phyloP scores from a whole-genome alignment of 345 rosid genomes.

The Carallia pectinifolia region DNA sequence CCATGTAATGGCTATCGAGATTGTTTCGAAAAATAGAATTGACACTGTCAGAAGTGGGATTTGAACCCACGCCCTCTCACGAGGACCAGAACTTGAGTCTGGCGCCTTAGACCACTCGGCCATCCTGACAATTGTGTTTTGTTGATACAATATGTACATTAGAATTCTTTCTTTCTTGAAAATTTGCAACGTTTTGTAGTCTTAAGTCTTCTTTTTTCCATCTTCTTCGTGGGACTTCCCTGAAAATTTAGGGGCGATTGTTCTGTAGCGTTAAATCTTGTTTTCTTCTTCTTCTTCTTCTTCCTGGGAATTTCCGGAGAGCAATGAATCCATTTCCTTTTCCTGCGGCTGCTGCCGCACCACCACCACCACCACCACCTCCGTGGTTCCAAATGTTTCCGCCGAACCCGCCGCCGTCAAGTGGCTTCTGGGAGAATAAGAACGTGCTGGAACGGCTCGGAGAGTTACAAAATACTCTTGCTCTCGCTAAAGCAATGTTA shows the following conservation, averaged over 20 bases:
- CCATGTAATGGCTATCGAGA: neutral
- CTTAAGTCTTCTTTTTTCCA: neutral
- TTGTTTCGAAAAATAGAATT: too few relatives aligned
- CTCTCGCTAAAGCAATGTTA: slow-evolving; percentile 69
- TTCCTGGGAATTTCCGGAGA: neutral
- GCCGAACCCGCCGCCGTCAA: slow-evolving; percentile 57
- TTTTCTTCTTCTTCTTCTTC: neutral
- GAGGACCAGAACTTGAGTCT: slow-evolving; percentile 54
- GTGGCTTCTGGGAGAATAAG: slow-evolving; percentile 53
- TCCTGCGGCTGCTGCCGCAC: neutral
- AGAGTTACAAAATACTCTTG: slow-evolving; percentile 57
- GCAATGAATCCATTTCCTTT: slow-evolving; percentile 23
- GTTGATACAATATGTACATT: neutral
- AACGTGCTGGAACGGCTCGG: slow-evolving; percentile 47
- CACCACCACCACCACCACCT: slow-evolving; percentile 1
- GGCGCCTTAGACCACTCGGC: slow-evolving; percentile 56
- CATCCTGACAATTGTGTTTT: slow-evolving; percentile 24
- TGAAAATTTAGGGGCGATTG: too few relatives aligned
- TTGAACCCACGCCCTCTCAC: slow-evolving; percentile 50
- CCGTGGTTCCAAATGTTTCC: slow-evolving; percentile 66
- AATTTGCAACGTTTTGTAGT: too few relatives aligned
- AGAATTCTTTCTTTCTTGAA: too few relatives aligned
- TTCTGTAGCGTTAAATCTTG: too few relatives aligned
- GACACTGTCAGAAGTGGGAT: slow-evolving; percentile 41
- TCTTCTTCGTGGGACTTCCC: neutral